Base-by-base conservation (phyloP, 768 basidiomycete genomes). In the Podaxis sp. region DNA sequence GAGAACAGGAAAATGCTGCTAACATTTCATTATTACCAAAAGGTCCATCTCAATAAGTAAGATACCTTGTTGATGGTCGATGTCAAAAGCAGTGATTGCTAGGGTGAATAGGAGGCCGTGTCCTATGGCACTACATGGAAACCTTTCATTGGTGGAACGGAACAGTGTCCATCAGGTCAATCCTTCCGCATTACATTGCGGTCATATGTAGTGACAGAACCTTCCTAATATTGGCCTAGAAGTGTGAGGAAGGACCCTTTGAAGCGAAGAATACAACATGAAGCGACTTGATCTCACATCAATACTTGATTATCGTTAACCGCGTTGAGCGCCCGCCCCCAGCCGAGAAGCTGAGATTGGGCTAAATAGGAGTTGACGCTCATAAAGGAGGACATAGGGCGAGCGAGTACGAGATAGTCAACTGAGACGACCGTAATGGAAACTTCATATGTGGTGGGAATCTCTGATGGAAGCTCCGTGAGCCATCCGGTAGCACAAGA, bases 211-310 rank as follows among this genome's bases (percentile, higher is more conserved):
- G 22, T 25, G 59, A 53, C 59, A 60, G 25, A 40, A 60, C 38
- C 33, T 27, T 43, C 33, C 40, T 40, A 51, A 51, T 59, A 12
- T 37, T 51, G 49, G 17, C 22, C 55, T 57, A 57, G 55, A 50
- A 51, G 46, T 9, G 8, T 49, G 54, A 22, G 29, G 56, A 43
- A 36, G 27, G 12, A 22, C 37, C 27, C 55, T 25, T 6, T 46
- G 55, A 57, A 43, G 43, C 46, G 9, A 57, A 13, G 51, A 12
- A 33, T 4, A 8, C 51, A 17, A 17, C 25, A 27, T 36, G 29
- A 15, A 53, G 25, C 25, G 22, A 15, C 24, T 7, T 46, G 19
- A 19, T 40, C 54, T 13, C 37, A 38, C 11, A 12, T 40, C 51
- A 33, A 38, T 24, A 19, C 7, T 22, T 46, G 43, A 24, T 24